phyloP scores from a whole-genome alignment of 257 asterid species.

The Haberlea rhodopensis region DNA sequence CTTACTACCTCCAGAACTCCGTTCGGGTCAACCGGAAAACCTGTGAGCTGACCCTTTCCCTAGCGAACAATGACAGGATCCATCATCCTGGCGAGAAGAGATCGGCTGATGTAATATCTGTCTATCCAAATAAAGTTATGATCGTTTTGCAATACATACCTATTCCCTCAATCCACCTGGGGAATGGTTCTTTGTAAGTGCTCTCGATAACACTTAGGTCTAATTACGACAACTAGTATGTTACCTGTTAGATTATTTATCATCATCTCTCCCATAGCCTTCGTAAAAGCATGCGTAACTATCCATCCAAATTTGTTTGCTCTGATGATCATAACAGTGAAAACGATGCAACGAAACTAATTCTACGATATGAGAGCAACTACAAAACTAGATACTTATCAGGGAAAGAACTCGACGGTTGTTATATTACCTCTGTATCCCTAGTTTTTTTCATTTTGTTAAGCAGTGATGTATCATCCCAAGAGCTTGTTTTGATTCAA shows the following conservation, averaged over 20 bases:
- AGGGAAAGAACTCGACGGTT: not conserved
- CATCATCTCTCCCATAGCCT: slow-evolving; percentile 99
- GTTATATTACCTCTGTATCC: slow-evolving; percentile 61
- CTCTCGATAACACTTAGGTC: slow-evolving; percentile 98
- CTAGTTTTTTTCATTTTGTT: slow-evolving; percentile 77
- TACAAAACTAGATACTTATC: not conserved
- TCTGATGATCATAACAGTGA: slow-evolving; percentile 35
- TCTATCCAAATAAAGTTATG: not conserved
- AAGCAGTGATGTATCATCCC: slow-evolving; percentile 37
- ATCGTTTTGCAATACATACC: slow-evolving; percentile 36
- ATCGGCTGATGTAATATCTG: slow-evolving; percentile 1
- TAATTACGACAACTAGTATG: slow-evolving; percentile 74
- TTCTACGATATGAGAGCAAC: not conserved
- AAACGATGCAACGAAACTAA: not conserved
- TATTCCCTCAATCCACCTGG: slow-evolving; percentile 99
- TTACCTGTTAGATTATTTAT: slow-evolving; percentile 69
- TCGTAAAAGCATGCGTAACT: slow-evolving; percentile 90
- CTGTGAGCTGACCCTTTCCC: slow-evolving; percentile 91
- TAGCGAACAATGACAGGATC: slow-evolving; percentile 87
- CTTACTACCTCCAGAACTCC: slow-evolving; percentile 97
- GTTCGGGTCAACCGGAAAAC: slow-evolving; percentile 82
- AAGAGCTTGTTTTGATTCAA: slow-evolving; percentile 49
- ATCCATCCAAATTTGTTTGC: slow-evolving; percentile 99
- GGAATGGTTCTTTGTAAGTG: slow-evolving; percentile 92
- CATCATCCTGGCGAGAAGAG: slow-evolving; percentile 71